Conservation (phyloP, 1,284 basidiomycete species). For the Trametes sp. region DNA sequence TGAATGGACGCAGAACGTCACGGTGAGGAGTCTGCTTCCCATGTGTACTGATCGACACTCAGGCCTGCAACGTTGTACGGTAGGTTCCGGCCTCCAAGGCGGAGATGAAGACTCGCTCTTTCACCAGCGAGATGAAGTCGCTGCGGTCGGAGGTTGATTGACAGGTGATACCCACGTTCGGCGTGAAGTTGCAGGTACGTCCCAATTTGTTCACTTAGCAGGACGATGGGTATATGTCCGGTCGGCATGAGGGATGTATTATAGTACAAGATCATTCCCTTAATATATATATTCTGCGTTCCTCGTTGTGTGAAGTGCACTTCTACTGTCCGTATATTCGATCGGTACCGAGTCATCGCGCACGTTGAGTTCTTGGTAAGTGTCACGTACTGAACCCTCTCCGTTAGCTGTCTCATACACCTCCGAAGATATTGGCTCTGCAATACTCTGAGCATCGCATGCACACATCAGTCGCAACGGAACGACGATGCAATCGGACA, state of each 20-base stretch:
- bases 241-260: background rate
- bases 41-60: background rate
- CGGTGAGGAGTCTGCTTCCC: background rate
- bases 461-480: too few species aligned
- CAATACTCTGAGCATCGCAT: too few species aligned
- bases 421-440: too few species aligned
- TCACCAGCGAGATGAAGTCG: background rate
- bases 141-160: background rate
- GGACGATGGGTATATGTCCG: background rate
- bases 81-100: background rate
- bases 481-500: too few species aligned
- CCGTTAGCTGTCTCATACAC: too few species aligned
- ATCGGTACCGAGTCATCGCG: too few species aligned
- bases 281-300: background rate
- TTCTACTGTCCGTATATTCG: background rate
- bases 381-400: too few species aligned
- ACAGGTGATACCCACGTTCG: too few species aligned
- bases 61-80: background rate
- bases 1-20: conserved; percentile 3
- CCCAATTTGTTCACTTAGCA: too few species aligned
- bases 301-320: background rate
- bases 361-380: too few species aligned
- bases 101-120: background rate
- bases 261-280: background rate
- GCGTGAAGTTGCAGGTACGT: too few species aligned